Evolutionary conservation across 1,139 yeast genomes (phyloP), one percentile per base, ranked within the genome.

Genomic region (Wickerhamiella pararugosa): DNA sequence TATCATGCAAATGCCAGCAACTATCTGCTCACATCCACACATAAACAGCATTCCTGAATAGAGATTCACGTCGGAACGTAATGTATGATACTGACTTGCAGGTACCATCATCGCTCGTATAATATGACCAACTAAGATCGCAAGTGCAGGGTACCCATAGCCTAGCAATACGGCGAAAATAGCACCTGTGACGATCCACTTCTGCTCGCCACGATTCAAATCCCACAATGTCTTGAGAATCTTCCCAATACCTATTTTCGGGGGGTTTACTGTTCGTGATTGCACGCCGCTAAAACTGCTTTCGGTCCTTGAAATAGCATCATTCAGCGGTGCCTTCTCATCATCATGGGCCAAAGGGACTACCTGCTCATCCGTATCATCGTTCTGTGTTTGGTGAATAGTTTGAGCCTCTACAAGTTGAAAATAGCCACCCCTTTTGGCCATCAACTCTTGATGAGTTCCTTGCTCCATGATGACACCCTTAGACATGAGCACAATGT

Each of bases 401-500:
- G 45, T 43, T 45, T 54, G 59, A 28, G 57, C 56, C 41, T 50
- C 51, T 7, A 55, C 59, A 8, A 55, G 49, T 9, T 44, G 44
- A 25, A 37, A 49, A 41, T 55, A 55, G 7, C 58, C 59, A 9
- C 25, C 29, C 30, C 48, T 36, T 36, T 30, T 34, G 4, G 37
- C 43, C 11, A 59, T 21, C 29, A 62, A 47, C 25, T 50, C 51
- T 8, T 52, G 43, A 46, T 51, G 63, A 4, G 52, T 46, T 1
- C 67, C 60, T 42, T 46, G 47, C 41, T 56, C 59, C 9, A 56
- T 44, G 31, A 55, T 51, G 7, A 40, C 38, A 6, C 59, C 60
- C 25, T 42, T 42, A 11, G 51, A 41, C 59, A 55, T 54, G 30
- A 55, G 60, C 25, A 55, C 58, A 35, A 55, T 55, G 31, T 50